Percentiles rank a stretch among this genome's conserved stretches.
Evolutionary conservation across 1,284 basidiomycete species (phyloP).

Genomic region (Ganoderma lingzhi): DNA sequence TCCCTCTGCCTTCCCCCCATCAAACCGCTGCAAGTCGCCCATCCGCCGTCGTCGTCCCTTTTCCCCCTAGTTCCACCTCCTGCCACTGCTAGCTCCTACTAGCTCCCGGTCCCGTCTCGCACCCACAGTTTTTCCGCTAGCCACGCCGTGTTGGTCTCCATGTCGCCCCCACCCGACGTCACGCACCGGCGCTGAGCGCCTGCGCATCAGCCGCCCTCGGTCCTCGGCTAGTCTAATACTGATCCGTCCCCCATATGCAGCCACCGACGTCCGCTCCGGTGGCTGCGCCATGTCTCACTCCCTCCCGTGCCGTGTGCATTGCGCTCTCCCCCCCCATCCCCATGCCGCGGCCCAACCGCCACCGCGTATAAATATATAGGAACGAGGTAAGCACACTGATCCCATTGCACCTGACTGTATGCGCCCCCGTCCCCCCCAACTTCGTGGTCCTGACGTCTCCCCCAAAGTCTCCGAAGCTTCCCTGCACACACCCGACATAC

Average conservation of each 20-base stretch:
- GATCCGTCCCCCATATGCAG: constrained; percentile 24
- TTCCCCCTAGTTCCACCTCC: neutral
- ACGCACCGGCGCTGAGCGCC: constrained; percentile 6
- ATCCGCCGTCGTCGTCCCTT: neutral
- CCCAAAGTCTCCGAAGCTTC: neutral
- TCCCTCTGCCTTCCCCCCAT: constrained; percentile 3
- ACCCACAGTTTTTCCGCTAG: neutral
- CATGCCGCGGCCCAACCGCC: neutral
- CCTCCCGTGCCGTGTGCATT: neutral
- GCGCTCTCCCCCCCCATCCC: neutral
- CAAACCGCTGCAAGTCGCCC: neutral
- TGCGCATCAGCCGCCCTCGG: constrained; percentile 22
- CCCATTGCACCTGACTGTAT: neutral
- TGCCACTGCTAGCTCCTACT: too few relatives aligned
- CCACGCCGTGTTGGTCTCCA: constrained; percentile 6
- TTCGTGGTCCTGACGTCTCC: neutral
- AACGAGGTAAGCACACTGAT: neutral
- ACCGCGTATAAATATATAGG: neutral
- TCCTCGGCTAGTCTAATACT: constrained; percentile 24
- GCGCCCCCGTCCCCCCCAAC: neutral
- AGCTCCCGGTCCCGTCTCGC: neutral
- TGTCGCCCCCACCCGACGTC: constrained; percentile 1
- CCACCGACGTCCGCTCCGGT: constrained; percentile 17
- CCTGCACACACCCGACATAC: neutral
- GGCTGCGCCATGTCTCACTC: neutral